Evolutionary conservation across 371 early-diverging fungal species (phyloP).

Genomic region (Parasitella parasitica): DNA sequence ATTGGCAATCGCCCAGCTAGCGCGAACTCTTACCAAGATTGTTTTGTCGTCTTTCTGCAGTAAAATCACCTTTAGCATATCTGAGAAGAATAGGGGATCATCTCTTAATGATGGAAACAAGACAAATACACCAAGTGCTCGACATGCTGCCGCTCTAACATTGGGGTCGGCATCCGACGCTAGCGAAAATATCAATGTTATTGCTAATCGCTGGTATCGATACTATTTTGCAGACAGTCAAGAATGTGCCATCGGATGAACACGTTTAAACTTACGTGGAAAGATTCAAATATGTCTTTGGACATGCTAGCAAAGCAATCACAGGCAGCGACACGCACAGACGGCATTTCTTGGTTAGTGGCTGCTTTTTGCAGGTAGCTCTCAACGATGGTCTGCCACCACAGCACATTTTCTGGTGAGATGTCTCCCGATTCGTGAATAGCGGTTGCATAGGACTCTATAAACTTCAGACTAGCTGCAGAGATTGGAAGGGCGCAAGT

Average conservation of each 20-base stretch:
- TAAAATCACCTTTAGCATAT: constrained; percentile 51
- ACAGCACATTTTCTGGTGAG: constrained; percentile 15
- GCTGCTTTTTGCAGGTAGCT: constrained; percentile 50
- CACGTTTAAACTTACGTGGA: constrained; percentile 33
- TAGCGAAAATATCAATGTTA: constrained; percentile 54
- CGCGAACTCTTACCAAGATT: constrained; percentile 63
- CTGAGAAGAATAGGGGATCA: constrained; percentile 58
- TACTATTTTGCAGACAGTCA: constrained; percentile 20
- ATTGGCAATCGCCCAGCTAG: constrained; percentile 80
- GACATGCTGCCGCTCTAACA: constrained; percentile 70
- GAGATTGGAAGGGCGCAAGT: neutral
- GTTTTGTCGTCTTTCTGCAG: constrained; percentile 49
- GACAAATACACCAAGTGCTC: constrained; percentile 68
- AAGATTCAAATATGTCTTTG: constrained; percentile 37
- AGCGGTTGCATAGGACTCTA: constrained; percentile 40
- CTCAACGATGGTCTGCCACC: constrained; percentile 55
- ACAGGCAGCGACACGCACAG: constrained; percentile 59
- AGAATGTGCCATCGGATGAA: neutral
- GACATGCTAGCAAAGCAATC: constrained; percentile 65
- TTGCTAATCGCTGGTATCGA: constrained; percentile 44
- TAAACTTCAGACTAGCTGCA: constrained; percentile 36
- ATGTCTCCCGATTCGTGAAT: constrained; percentile 8
- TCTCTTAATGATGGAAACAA: constrained; percentile 57
- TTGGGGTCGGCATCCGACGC: constrained; percentile 52
- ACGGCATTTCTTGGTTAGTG: constrained; percentile 30